Percentiles rank a stretch among this genome's conserved stretches.
phyloP scores from a whole-genome alignment of 2,329 filamentous ascomycete species.

The Pestalotiopsis sp. region DNA sequence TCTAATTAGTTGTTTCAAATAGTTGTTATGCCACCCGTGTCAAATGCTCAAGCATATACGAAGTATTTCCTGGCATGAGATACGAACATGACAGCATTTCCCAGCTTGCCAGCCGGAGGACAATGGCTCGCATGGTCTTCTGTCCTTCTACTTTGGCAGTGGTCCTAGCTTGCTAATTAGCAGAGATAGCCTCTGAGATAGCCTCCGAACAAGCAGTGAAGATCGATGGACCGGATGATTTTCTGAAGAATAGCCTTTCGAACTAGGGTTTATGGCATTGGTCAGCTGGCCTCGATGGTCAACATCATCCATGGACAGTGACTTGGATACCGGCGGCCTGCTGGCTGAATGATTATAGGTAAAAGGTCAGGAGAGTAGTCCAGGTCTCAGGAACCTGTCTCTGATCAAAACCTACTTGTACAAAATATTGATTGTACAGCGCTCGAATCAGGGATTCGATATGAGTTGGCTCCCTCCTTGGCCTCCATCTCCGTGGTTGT shows the following conservation, averaged over 20 bases:
- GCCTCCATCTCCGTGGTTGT: background rate
- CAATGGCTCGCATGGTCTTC: background rate
- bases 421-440: background rate
- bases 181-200: background rate
- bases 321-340: no score
- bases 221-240: background rate
- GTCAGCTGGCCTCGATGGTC: background rate
- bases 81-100: background rate
- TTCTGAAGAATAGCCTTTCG: background rate
- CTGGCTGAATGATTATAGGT: no score
- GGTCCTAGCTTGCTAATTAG: background rate
- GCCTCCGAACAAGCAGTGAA: background rate
- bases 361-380: no score
- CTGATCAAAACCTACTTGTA: no score
- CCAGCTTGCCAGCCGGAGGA: background rate
- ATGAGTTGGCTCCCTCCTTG: background rate
- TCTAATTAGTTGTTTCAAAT: background rate
- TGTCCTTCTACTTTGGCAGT: background rate
- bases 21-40: background rate
- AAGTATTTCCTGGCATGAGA: background rate
- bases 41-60: background rate
- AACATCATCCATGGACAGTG: background rate
- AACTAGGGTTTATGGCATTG: background rate
- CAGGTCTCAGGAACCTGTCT: no score
- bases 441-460: background rate